Percentiles rank a stretch among this genome's conserved stretches.
Evolutionary conservation across 257 asterid genomes (phyloP).

Genomic region (Nicotiana otophora): DNA sequence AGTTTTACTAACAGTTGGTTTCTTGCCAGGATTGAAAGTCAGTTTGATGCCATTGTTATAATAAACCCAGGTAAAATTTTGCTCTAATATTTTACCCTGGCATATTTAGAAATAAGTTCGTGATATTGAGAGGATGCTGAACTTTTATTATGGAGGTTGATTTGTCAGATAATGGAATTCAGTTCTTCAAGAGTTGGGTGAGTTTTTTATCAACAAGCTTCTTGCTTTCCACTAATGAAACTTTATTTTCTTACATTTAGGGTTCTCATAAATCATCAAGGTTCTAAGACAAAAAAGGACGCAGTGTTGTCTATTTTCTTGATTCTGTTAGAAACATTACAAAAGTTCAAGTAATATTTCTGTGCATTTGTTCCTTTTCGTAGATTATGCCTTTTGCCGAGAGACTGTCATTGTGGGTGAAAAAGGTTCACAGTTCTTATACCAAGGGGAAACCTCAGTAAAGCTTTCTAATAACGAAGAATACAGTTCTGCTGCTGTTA

Average conservation of each 20-base stretch:
- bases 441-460: conserved; percentile 26
- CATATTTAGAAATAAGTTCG: background rate
- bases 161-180: background rate
- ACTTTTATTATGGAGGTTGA: background rate
- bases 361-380: conserved; percentile 11
- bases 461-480: background rate
- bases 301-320: background rate
- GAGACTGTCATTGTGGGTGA: conserved; percentile 70
- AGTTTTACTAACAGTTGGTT: conserved; percentile 61
- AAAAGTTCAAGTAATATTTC: background rate
- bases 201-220: conserved; percentile 22
- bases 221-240: background rate
- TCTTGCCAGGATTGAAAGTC: conserved; percentile 60
- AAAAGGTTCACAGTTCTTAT: conserved; percentile 40
- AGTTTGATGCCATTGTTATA: conserved; percentile 38
- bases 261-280: background rate
- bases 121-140: background rate
- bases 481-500: conserved; percentile 35
- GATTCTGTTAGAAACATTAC: background rate
- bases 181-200: conserved; percentile 63
- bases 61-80: background rate
- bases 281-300: background rate
- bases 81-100: background rate
- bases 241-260: background rate
- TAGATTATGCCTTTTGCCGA: conserved; percentile 55